A percentile compares a stretch with the other conserved stretches of the same genome.
These are phyloP conservation scores for Colletotrichum orbiculare DNA, from an alignment of 2,329 filamentous ascomycete species.

Conservation along the genomic window DNA sequence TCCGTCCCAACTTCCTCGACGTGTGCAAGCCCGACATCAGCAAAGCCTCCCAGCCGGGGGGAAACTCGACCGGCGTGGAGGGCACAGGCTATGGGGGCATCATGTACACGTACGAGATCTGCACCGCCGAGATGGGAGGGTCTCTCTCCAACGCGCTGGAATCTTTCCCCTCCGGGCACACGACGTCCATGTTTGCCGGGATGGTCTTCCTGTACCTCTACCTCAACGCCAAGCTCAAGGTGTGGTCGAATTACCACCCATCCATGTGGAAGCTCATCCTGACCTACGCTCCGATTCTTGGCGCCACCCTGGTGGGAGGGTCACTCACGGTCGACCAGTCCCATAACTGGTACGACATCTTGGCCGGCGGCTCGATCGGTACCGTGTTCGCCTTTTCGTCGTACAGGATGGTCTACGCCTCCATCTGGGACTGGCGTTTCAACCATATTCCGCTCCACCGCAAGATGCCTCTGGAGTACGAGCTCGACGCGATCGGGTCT, in stretches of 20 bases:
- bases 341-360: slow-evolving; percentile 80
- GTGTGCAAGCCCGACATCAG: slow-evolving; percentile 73
- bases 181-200: slow-evolving; percentile 77
- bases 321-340: slow-evolving; percentile 78
- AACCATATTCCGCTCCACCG: slow-evolving; percentile 75
- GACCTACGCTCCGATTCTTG: slow-evolving; percentile 73
- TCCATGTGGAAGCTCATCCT: slow-evolving; percentile 80
- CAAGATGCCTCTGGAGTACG: slow-evolving; percentile 65
- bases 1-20: slow-evolving; percentile 77
- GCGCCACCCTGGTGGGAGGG: slow-evolving; percentile 74
- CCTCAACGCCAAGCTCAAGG: slow-evolving; percentile 82
- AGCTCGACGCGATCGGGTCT: slow-evolving; percentile 55
- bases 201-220: slow-evolving; percentile 79
- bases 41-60: slow-evolving; percentile 54
- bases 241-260: slow-evolving; percentile 78
- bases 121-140: slow-evolving; percentile 72
- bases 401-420: slow-evolving; percentile 75
- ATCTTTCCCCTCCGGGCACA: slow-evolving; percentile 79
- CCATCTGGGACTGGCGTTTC: slow-evolving; percentile 74
- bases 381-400: slow-evolving; percentile 72
- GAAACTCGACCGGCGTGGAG: slow-evolving; percentile 54
- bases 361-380: slow-evolving; percentile 74
- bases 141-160: slow-evolving; percentile 77
- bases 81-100: slow-evolving; percentile 65
- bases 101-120: slow-evolving; percentile 77